A percentile compares a stretch with the other conserved stretches of the same genome.
Evolutionary conservation across 495 filamentous ascomycete genomes (phyloP).

Genomic region (Penicillium riverlandense): DNA sequence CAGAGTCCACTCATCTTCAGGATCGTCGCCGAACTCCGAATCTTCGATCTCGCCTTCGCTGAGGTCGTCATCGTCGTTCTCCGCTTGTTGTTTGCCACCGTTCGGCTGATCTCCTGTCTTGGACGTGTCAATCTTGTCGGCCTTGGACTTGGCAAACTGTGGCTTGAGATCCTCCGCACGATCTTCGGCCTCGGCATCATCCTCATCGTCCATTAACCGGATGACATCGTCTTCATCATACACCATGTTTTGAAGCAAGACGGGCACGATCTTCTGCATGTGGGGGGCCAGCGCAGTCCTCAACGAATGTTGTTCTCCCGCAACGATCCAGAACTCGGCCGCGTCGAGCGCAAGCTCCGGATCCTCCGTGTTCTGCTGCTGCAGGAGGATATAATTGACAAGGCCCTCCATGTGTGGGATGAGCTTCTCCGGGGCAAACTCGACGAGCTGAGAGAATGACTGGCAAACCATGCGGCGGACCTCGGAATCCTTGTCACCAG

Average conservation of each 20-base stretch:
- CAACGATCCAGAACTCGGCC: slow-evolving; percentile 94
- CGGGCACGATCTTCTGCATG: slow-evolving; percentile 79
- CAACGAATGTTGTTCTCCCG: slow-evolving; percentile 78
- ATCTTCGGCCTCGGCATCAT: slow-evolving; percentile 92
- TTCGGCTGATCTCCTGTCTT: slow-evolving; percentile 44
- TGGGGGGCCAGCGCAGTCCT: slow-evolving; percentile 66
- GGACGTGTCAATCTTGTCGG: slow-evolving; percentile 34
- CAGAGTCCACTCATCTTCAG: slow-evolving; percentile 92
- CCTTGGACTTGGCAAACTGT: slow-evolving; percentile 76
- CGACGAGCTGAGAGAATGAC: slow-evolving; percentile 85
- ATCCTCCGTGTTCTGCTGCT: slow-evolving; percentile 78
- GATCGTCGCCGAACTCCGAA: slow-evolving; percentile 63
- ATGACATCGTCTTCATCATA: slow-evolving; percentile 92
- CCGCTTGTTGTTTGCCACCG: slow-evolving; percentile 42
- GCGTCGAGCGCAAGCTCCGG: slow-evolving; percentile 90
- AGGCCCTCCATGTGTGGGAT: slow-evolving; percentile 81
- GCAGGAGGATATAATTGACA: slow-evolving; percentile 85
- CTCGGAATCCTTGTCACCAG: slow-evolving; percentile 65
- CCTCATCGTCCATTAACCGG: slow-evolving; percentile 69
- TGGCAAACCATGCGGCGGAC: slow-evolving; percentile 89
- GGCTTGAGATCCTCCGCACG: slow-evolving; percentile 87
- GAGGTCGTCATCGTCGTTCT: slow-evolving; percentile 60
- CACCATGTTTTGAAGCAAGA: slow-evolving; percentile 90
- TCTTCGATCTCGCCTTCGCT: slow-evolving; percentile 89
- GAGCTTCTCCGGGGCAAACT: slow-evolving; percentile 83